Conservation (phyloP, 805 yeast genomes). For the Pichia manshurica region DNA sequence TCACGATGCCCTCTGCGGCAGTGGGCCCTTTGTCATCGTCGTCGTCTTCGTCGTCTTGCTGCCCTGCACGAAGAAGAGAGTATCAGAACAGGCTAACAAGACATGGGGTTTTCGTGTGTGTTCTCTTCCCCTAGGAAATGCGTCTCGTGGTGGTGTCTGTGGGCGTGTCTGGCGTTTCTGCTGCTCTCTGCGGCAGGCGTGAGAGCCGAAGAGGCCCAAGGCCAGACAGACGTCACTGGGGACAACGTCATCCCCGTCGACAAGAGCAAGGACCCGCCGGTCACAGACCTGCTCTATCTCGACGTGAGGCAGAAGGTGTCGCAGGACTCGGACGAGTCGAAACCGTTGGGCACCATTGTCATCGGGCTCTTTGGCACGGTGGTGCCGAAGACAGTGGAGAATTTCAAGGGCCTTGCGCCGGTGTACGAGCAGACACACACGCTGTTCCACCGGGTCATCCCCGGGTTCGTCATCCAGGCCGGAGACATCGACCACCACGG, state of each 20-base stretch:
- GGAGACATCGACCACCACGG: slow-evolving; percentile 81
- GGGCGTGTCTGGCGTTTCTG: too few relatives aligned
- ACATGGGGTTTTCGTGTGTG: too few relatives aligned
- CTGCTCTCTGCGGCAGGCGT: too few relatives aligned
- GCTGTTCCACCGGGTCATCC: slow-evolving; percentile 67
- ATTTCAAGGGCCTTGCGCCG: slow-evolving; percentile 48
- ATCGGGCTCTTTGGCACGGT: slow-evolving; percentile 62
- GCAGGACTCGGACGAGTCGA: slow-evolving; percentile 8
- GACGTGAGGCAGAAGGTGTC: slow-evolving; percentile 28
- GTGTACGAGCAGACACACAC: slow-evolving; percentile 47
- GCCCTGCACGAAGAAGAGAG: too few relatives aligned
- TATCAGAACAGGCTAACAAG: too few relatives aligned
- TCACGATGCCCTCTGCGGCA: too few relatives aligned
- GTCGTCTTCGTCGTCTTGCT: too few relatives aligned
- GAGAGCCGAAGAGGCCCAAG: too few relatives aligned
- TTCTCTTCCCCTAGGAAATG: too few relatives aligned
- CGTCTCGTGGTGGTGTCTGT: too few relatives aligned
- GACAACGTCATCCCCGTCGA: neutral
- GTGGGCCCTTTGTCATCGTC: too few relatives aligned
- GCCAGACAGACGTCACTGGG: neutral
- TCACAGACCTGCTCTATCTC: slow-evolving; percentile 43
- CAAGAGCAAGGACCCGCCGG: slow-evolving; percentile 37
- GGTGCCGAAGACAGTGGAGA: slow-evolving; percentile 57
- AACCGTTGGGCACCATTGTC: slow-evolving; percentile 38
- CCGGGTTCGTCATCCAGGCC: slow-evolving; percentile 77